Conservation (phyloP, 2,329 filamentous ascomycete species). For the Fusarium incarnatum region DNA sequence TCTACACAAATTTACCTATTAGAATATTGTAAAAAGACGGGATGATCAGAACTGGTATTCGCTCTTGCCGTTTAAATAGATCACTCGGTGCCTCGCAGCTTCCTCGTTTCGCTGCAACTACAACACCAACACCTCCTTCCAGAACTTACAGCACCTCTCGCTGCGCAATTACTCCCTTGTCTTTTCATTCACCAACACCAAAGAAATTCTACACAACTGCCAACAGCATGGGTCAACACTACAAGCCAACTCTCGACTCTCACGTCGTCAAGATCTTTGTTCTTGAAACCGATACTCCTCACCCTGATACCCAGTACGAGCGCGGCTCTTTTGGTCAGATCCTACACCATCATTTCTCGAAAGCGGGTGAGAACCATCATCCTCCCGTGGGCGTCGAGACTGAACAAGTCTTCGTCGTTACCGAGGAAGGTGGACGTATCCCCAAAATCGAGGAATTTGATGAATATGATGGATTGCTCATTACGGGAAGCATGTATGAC, state of each 20-base stretch:
- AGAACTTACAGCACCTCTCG: not conserved
- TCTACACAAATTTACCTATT: slow-evolving; percentile 3
- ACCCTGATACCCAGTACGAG: slow-evolving; percentile 61
- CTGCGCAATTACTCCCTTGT: not conserved
- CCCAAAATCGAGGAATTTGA: slow-evolving; percentile 64
- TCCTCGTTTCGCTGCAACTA: not conserved
- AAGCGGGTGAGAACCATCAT: slow-evolving; percentile 63
- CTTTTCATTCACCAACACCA: not conserved
- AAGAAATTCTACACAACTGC: slow-evolving; percentile 8
- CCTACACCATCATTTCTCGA: slow-evolving; percentile 62
- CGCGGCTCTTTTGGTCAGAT: slow-evolving; percentile 67
- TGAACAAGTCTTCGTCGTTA: slow-evolving; percentile 65
- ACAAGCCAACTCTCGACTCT: slow-evolving; percentile 43
- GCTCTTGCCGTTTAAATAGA: slow-evolving; percentile 15
- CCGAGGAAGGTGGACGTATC: slow-evolving; percentile 60
- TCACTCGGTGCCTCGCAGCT: not conserved
- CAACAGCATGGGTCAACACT: slow-evolving; percentile 44
- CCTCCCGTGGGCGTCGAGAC: slow-evolving; percentile 67
- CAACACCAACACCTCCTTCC: not conserved
- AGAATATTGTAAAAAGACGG: not conserved
- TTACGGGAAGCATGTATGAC: slow-evolving; percentile 77
- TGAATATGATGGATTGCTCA: slow-evolving; percentile 76
- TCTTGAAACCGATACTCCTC: slow-evolving; percentile 68
- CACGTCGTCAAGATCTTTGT: slow-evolving; percentile 59
- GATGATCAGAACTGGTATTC: slow-evolving; percentile 25